Percentiles rank a stretch among this genome's conserved stretches.
Conservation (phyloP, 495 filamentous ascomycete species). For the Penicillium verhagenii region DNA sequence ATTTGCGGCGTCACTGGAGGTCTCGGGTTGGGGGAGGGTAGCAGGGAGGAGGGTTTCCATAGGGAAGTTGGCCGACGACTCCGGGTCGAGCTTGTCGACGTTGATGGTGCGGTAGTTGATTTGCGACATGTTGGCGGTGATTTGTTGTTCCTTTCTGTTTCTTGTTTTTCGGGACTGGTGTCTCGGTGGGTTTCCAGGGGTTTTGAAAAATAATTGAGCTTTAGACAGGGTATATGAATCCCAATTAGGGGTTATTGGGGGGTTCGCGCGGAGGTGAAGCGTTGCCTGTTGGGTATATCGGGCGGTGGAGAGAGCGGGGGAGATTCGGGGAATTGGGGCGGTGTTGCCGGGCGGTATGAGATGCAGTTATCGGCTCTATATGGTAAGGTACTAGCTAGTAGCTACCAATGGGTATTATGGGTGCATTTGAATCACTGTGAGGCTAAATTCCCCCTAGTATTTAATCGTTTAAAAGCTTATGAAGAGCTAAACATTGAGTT, state of each 20-base stretch:
- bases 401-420: no score
- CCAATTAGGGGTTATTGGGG: neutral
- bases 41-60: conserved; percentile 72
- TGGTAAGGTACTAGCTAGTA: neutral
- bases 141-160: conserved; percentile 1
- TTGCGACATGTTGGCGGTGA: conserved; percentile 49
- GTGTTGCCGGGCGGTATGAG: neutral
- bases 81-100: conserved; percentile 85
- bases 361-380: no score
- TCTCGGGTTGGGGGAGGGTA: conserved; percentile 57
- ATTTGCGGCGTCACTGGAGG: conserved; percentile 68
- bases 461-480: no score
- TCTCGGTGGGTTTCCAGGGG: neutral
- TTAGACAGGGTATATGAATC: neutral
- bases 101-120: conserved; percentile 90
- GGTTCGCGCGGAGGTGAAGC: neutral
- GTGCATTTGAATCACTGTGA: no score
- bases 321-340: neutral
- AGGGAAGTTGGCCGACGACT: conserved; percentile 84
- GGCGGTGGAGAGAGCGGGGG: conserved; percentile 2
- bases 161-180: no score
- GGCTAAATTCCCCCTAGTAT: no score
- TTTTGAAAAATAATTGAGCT: neutral
- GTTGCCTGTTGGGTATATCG: neutral
- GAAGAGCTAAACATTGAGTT: no score